Conservation (phyloP, 352 stramenopile genomes). For the Globisporangium spinosum region DNA sequence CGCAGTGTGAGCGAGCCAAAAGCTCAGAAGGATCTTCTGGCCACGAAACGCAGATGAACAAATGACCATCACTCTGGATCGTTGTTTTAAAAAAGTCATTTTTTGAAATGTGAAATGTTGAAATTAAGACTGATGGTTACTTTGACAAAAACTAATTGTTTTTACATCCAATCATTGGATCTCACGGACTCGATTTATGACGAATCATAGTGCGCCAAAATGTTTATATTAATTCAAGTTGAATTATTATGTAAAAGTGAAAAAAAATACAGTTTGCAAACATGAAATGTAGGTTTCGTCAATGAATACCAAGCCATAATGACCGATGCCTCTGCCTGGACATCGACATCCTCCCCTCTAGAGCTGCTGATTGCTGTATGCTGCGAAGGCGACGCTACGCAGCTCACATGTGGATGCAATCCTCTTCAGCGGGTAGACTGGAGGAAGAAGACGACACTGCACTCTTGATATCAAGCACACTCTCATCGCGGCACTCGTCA, state of each 20-base stretch:
- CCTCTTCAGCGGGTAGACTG: background rate
- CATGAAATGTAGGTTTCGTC: too few relatives aligned
- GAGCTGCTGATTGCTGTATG: too few relatives aligned
- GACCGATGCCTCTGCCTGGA: background rate
- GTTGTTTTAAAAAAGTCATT: background rate
- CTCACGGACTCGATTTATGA: background rate
- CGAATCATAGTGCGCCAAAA: background rate
- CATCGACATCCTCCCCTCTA: background rate
- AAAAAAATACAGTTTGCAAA: background rate
- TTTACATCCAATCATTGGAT: background rate
- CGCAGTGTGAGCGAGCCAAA: background rate
- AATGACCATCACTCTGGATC: background rate
- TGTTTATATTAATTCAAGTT: background rate
- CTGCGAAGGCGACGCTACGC: too few relatives aligned
- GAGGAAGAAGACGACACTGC: conserved; percentile 21
- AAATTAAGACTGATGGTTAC: too few relatives aligned
- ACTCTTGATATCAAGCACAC: conserved; percentile 38
- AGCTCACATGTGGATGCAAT: too few relatives aligned
- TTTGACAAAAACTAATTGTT: too few relatives aligned
- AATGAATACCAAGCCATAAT: background rate
- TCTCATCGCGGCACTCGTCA: conserved; percentile 43
- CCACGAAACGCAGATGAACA: background rate
- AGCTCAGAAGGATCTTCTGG: conserved; percentile 7
- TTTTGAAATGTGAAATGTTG: too few relatives aligned
- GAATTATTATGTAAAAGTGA: background rate